Evolutionary conservation across 345 rosid species (phyloP).

Genomic region (Eucalyptus victrix): DNA sequence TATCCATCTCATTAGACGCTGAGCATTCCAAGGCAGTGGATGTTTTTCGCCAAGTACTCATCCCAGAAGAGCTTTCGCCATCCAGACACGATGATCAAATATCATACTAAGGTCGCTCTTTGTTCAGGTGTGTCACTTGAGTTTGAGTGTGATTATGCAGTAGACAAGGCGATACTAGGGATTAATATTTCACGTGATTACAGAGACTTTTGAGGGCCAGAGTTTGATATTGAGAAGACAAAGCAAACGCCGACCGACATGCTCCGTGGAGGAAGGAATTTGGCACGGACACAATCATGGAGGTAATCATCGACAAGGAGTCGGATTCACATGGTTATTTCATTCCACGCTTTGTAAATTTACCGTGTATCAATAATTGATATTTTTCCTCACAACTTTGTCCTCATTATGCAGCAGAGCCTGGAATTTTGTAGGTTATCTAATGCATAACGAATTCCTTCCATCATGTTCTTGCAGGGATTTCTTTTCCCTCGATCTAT

Average conservation of each 20-base stretch:
- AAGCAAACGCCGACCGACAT: constrained; percentile 83
- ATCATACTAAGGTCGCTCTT: constrained; percentile 51
- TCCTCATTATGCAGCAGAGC: neutral
- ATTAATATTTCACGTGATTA: neutral
- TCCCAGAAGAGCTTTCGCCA: constrained; percentile 66
- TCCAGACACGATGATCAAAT: constrained; percentile 67
- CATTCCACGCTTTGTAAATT: neutral
- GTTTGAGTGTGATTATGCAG: neutral
- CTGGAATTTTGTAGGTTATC: neutral
- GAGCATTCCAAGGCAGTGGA: constrained; percentile 68
- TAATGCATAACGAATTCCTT: neutral
- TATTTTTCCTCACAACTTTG: neutral
- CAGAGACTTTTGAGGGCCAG: constrained; percentile 66
- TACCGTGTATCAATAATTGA: neutral
- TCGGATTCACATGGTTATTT: neutral
- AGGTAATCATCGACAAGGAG: constrained; percentile 12
- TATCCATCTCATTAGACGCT: constrained; percentile 48
- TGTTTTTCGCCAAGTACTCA: constrained; percentile 66
- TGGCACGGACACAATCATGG: constrained; percentile 63
- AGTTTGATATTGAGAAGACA: constrained; percentile 59
- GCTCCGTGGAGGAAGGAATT: constrained; percentile 86
- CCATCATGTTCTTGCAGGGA: neutral
- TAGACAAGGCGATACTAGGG: neutral
- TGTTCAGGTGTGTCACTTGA: neutral
- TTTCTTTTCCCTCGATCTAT: neutral